Percentiles rank a stretch among this genome's conserved stretches.
Conservation (phyloP, 1,284 basidiomycete species). For the Singerocomus inundabilis region DNA sequence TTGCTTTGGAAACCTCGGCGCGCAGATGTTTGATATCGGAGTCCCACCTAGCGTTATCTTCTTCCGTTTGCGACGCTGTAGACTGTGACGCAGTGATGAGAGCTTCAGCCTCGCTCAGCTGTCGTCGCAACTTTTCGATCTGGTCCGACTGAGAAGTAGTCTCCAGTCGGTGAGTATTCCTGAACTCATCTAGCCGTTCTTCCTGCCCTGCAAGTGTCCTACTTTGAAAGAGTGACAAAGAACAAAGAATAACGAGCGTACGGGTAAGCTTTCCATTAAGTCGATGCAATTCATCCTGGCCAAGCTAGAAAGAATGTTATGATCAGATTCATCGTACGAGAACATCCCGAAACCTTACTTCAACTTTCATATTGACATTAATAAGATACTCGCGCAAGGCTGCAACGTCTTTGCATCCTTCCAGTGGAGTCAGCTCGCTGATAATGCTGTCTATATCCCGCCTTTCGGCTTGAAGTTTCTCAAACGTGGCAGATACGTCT, state of each 20-base stretch:
- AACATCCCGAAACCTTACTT: slow-evolving; percentile 50
- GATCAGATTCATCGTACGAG: background rate
- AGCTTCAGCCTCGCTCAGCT: slow-evolving; percentile 69
- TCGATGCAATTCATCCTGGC: slow-evolving; percentile 71
- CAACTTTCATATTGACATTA: slow-evolving; percentile 64
- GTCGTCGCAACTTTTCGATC: slow-evolving; percentile 66
- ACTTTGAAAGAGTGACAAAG: slow-evolving; percentile 1
- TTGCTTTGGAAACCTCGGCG: slow-evolving; percentile 60
- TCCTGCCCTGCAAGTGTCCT: slow-evolving; percentile 66
- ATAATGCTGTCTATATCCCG: slow-evolving; percentile 68
- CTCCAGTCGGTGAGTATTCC: slow-evolving; percentile 79
- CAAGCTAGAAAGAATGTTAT: slow-evolving; percentile 43
- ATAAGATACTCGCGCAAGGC: slow-evolving; percentile 73
- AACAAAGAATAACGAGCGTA: slow-evolving; percentile 31
- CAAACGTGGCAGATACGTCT: slow-evolving; percentile 79
- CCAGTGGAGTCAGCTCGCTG: slow-evolving; percentile 71
- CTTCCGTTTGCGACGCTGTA: slow-evolving; percentile 46
- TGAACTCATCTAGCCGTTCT: slow-evolving; percentile 78
- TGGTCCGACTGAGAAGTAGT: slow-evolving; percentile 72
- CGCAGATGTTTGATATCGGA: slow-evolving; percentile 56
- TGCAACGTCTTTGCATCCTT: slow-evolving; percentile 62
- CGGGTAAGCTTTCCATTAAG: slow-evolving; percentile 70
- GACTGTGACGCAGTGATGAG: slow-evolving; percentile 57
- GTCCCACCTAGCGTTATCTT: slow-evolving; percentile 47
- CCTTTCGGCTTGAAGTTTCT: slow-evolving; percentile 69